Conservation (phyloP, 1,284 basidiomycete genomes). For the Moniliophthora roreri region DNA sequence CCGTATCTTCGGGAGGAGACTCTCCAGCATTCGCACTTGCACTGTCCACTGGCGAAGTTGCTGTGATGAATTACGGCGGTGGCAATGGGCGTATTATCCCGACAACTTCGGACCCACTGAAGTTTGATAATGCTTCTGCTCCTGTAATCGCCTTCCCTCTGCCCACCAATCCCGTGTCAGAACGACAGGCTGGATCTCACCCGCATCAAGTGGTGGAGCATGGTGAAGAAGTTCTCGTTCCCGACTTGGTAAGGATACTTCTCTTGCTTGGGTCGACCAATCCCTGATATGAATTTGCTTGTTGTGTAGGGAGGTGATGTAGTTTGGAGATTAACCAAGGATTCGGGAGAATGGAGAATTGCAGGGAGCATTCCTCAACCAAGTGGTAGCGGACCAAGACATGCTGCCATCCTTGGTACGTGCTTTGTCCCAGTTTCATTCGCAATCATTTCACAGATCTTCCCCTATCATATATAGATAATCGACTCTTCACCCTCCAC, state of each 20-base stretch:
- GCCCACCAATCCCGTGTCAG: conserved; percentile 30
- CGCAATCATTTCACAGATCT: not conserved
- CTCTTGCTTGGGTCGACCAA: not conserved
- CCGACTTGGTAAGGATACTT: conserved; percentile 52
- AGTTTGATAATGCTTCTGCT: conserved; percentile 39
- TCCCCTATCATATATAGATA: conserved; percentile 42
- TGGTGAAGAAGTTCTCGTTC: conserved; percentile 54
- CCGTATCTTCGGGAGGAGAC: conserved; percentile 48
- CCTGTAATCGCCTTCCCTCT: conserved; percentile 53
- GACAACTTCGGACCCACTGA: conserved; percentile 33
- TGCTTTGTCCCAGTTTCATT: not conserved
- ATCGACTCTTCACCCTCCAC: conserved; percentile 60
- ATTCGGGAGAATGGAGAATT: conserved; percentile 46
- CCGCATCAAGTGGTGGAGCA: conserved; percentile 64
- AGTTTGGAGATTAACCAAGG: conserved; percentile 57
- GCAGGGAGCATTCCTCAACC: conserved; percentile 65
- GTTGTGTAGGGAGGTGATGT: conserved; percentile 55
- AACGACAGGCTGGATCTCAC: conserved; percentile 40
- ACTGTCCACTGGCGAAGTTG: conserved; percentile 56
- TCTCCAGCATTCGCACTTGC: conserved; percentile 50
- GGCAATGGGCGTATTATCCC: conserved; percentile 60
- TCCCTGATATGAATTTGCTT: conserved; percentile 2
- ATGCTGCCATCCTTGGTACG: conserved; percentile 55
- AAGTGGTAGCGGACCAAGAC: conserved; percentile 63
- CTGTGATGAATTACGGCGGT: conserved; percentile 57